Percentiles rank a stretch among this genome's conserved stretches.
Conservation (phyloP, 78 protist genomes). For the Tieghemostelium lacteum region DNA sequence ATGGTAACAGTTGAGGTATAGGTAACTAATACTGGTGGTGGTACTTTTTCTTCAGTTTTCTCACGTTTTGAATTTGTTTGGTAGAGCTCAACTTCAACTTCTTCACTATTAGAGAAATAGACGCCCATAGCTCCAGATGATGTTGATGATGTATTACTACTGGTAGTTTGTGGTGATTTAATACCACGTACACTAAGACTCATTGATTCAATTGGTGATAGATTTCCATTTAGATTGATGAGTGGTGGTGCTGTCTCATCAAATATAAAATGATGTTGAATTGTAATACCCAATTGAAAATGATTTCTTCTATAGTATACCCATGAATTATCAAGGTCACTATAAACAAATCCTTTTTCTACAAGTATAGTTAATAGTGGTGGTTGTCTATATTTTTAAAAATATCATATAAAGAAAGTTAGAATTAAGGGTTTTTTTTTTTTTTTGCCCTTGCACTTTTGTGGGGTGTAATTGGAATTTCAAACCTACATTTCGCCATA, state of each 20-base stretch:
- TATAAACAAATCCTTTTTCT: conserved; percentile 67
- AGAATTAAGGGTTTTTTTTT: not conserved
- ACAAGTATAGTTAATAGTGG: conserved; percentile 44
- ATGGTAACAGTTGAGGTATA: conserved; percentile 27
- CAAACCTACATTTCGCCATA: conserved; percentile 17
- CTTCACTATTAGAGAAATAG: conserved; percentile 8
- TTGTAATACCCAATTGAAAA: conserved; percentile 50
- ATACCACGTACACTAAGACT: conserved; percentile 49
- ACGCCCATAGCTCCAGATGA: too few species aligned
- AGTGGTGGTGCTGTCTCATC: conserved; percentile 34
- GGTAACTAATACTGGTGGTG: conserved; percentile 32
- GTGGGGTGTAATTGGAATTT: not conserved
- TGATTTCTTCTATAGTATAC: conserved; percentile 58
- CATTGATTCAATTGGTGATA: conserved; percentile 19
- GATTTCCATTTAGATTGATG: conserved; percentile 2
- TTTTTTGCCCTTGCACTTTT: not conserved
- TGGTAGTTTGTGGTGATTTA: conserved; percentile 12
- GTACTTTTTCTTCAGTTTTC: conserved; percentile 52
- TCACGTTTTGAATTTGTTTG: conserved; percentile 79
- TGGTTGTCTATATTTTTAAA: conserved; percentile 15
- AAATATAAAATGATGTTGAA: conserved; percentile 37
- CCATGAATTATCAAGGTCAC: conserved; percentile 56
- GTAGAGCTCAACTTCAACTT: conserved; percentile 49
- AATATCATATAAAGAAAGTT: not conserved
- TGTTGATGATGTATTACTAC: not conserved